Percentiles rank a stretch among this genome's conserved stretches.
phyloP scores from a whole-genome alignment of 768 basidiomycete species.

The Lactarius pseudohatsudake region DNA sequence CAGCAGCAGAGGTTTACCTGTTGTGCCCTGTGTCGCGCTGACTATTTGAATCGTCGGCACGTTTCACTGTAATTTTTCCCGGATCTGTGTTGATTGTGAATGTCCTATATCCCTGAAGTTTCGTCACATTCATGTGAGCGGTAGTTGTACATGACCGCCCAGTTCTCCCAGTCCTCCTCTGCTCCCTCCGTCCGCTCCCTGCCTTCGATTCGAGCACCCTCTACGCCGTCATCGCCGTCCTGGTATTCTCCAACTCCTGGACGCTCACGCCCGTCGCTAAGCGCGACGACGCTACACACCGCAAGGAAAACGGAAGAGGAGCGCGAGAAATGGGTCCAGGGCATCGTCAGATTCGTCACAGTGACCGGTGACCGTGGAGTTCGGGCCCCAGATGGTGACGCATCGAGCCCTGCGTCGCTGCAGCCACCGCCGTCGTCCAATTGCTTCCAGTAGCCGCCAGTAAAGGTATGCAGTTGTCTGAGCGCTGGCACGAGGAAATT shows the following conservation, averaged over 20 bases:
- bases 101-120: too few species aligned
- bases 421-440: not conserved
- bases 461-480: slow-evolving; percentile 21
- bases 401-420: too few species aligned
- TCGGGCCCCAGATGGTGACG: slow-evolving; percentile 38
- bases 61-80: too few species aligned
- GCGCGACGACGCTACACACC: slow-evolving; percentile 46
- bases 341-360: slow-evolving; percentile 46
- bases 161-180: too few species aligned
- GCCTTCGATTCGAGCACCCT: slow-evolving; percentile 62
- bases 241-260: slow-evolving; percentile 79
- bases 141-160: too few species aligned
- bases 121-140: too few species aligned
- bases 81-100: too few species aligned
- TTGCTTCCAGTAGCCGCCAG: not conserved
- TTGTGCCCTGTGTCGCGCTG: too few species aligned
- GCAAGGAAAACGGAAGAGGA: slow-evolving; percentile 56
- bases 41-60: too few species aligned
- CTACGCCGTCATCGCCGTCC: slow-evolving; percentile 65
- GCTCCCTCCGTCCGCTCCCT: too few species aligned
- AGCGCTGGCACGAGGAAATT: slow-evolving; percentile 24
- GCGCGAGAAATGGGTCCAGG: slow-evolving; percentile 72
- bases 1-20: too few species aligned
- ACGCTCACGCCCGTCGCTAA: slow-evolving; percentile 50
- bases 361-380: slow-evolving; percentile 40